Evolutionary conservation across 495 filamentous ascomycete species (phyloP).

Genomic region (Achaetomiella virescens): DNA sequence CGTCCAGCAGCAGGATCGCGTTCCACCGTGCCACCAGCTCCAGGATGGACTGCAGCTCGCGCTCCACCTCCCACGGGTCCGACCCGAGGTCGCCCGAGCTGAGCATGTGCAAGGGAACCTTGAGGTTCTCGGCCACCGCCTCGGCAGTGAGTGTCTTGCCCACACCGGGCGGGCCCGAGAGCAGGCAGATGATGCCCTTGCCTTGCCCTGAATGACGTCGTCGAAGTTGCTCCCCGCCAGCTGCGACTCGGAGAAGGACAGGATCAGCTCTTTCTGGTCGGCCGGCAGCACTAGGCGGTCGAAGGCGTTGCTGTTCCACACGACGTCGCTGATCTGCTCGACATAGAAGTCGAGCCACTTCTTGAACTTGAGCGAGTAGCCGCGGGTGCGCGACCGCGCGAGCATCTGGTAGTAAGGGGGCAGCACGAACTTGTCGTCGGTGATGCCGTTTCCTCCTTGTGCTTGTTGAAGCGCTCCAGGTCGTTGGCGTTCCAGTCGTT

Average conservation of each 20-base stretch:
- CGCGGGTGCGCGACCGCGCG: conserved; percentile 34
- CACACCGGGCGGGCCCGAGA: conserved; percentile 52
- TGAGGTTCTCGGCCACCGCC: conserved; percentile 46
- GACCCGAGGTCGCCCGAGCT: conserved; percentile 52
- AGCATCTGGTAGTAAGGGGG: conserved; percentile 40
- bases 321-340: conserved; percentile 36
- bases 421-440: conserved; percentile 19
- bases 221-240: conserved; percentile 54
- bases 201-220: conserved; percentile 50
- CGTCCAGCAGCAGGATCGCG: conserved; percentile 55
- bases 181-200: conserved; percentile 53
- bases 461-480: conserved; percentile 20
- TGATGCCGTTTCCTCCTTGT: conserved; percentile 17
- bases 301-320: conserved; percentile 50
- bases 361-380: conserved; percentile 42
- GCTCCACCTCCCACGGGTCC: conserved; percentile 43
- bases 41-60: conserved; percentile 44
- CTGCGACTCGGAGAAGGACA: conserved; percentile 46
- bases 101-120: conserved; percentile 49
- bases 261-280: conserved; percentile 48
- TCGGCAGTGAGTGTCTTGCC: conserved; percentile 57
- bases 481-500: conserved; percentile 30
- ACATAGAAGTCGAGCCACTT: conserved; percentile 38
- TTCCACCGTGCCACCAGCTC: conserved; percentile 48
- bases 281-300: conserved; percentile 48